A percentile compares a stretch with the other conserved stretches of the same genome.
These are phyloP conservation scores for Solanum bulbocastanum DNA, from an alignment of 257 asterid species.

Conservation along the genomic window DNA sequence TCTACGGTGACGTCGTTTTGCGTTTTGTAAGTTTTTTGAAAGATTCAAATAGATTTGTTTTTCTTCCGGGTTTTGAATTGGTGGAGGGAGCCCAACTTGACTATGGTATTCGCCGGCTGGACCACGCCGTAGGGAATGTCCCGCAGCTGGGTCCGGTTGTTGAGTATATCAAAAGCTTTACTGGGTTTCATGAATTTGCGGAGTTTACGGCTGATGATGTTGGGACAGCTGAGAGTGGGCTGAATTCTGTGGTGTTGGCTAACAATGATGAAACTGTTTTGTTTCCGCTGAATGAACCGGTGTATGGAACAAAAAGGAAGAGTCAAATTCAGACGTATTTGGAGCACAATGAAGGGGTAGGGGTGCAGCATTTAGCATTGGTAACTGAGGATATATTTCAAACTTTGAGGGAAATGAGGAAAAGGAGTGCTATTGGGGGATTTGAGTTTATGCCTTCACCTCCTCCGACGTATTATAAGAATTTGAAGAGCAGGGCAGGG, in stretches of 20 bases:
- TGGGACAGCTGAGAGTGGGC: conserved; percentile 79
- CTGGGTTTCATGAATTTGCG: conserved; percentile 86
- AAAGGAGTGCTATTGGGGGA: conserved; percentile 76
- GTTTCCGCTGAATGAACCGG: conserved; percentile 77
- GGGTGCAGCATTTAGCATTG: conserved; percentile 88
- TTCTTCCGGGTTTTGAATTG: conserved; percentile 36
- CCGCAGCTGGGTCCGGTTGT: conserved; percentile 50
- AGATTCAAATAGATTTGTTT: not conserved
- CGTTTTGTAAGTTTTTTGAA: conserved; percentile 33
- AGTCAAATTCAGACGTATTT: conserved; percentile 92
- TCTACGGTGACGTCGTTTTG: conserved; percentile 75
- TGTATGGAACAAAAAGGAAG: conserved; percentile 75
- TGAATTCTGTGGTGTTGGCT: conserved; percentile 76
- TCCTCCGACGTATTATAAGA: conserved; percentile 65
- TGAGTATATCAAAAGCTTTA: conserved; percentile 52
- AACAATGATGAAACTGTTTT: conserved; percentile 69
- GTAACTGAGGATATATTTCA: conserved; percentile 56
- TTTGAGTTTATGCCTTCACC: conserved; percentile 94
- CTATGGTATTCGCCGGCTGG: conserved; percentile 68
- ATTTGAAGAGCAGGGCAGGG: conserved; percentile 60
- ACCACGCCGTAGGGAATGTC: conserved; percentile 88
- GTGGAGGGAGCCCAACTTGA: conserved; percentile 39
- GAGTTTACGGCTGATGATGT: conserved; percentile 78
- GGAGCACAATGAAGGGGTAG: conserved; percentile 95
- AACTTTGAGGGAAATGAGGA: conserved; percentile 82